Evolutionary conservation across 768 basidiomycete species (phyloP), one percentile per base, ranked within the genome.

Genomic region (Strobilomyces echinocephalus): DNA sequence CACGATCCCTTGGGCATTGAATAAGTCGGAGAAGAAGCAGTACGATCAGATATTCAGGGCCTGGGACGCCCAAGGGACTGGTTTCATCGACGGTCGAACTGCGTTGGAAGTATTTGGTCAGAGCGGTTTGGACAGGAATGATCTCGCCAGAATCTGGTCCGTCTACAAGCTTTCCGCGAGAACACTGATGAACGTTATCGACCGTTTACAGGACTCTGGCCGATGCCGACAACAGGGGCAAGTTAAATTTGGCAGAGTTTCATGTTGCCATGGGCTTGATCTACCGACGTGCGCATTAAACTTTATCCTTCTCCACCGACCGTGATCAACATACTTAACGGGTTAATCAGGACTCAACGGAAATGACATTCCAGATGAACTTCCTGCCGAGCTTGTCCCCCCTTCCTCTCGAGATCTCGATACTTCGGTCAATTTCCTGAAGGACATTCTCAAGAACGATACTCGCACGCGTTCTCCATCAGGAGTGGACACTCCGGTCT

Each of bases 241-340:
- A 94, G 70, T 81, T 98, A 45, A 97, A 97, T 61, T 75, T 95
- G 26, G 88, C 91, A 14, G 97, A 98, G 68, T 99, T 99, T 68
- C 93, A 98, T 67, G 90, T 97, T 54, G 97, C 97, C 0, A 99
- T 99, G 95, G 93, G 91, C 49, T 76, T 98, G 50, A 98, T 99
- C 64, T 97, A 94, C 72, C 85, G 97, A 65, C 80, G 95, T 97
- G 73, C 61, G 90, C 81, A 56, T 46, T 43, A 2, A 20, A 26
- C 48, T 26, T 52, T 20, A 52, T 16, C 49, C 33, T 44, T 43
- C 30, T 39, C 33, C 18, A 21, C 46, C n/a, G 21, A 5, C 36
- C 11, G 7, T 9, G 42, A 53, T 14, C 4, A 15, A 12, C 8
- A 7, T 45, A 20, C 39, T 55, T 6, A 49, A 45, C 10, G 46